These are phyloP conservation scores for Pichia sp. DNA, from an alignment of 1,139 yeast species.

Conservation along the genomic window DNA sequence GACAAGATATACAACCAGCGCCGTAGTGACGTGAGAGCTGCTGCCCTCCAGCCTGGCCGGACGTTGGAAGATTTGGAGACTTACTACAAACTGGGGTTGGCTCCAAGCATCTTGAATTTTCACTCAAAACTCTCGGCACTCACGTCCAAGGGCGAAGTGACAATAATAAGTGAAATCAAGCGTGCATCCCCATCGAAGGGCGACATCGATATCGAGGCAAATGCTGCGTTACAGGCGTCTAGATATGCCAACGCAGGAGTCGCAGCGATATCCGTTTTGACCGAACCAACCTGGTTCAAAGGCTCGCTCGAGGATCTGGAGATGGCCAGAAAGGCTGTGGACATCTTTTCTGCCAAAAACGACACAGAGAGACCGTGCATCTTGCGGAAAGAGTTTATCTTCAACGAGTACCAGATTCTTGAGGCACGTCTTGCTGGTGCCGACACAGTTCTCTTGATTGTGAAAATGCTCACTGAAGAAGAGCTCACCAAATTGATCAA, in stretches of 20 bases:
- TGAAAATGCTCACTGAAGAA: conserved; percentile 73
- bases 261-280: conserved; percentile 82
- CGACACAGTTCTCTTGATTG: conserved; percentile 85
- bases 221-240: conserved; percentile 78
- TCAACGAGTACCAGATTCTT: conserved; percentile 79
- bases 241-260: conserved; percentile 81
- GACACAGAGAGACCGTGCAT: conserved; percentile 70
- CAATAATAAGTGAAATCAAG: conserved; percentile 85
- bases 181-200: conserved; percentile 99
- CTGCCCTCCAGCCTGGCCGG: conserved; percentile 63
- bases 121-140: conserved; percentile 52
- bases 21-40: conserved; percentile 54
- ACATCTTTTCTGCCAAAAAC: conserved; percentile 18
- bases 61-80: conserved; percentile 60
- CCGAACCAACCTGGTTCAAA: conserved; percentile 97
- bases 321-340: conserved; percentile 55
- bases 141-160: conserved; percentile 34
- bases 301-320: conserved; percentile 81
- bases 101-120: conserved; percentile 70
- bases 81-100: conserved; percentile 59
- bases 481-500: conserved; percentile 57
- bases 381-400: conserved; percentile 85
- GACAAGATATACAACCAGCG: conserved; percentile 72
- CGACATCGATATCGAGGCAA: conserved; percentile 68
- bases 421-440: conserved; percentile 96